Evolutionary conservation across 2,329 filamentous ascomycete genomes (phyloP).

Genomic region (Fusarium sp.): DNA sequence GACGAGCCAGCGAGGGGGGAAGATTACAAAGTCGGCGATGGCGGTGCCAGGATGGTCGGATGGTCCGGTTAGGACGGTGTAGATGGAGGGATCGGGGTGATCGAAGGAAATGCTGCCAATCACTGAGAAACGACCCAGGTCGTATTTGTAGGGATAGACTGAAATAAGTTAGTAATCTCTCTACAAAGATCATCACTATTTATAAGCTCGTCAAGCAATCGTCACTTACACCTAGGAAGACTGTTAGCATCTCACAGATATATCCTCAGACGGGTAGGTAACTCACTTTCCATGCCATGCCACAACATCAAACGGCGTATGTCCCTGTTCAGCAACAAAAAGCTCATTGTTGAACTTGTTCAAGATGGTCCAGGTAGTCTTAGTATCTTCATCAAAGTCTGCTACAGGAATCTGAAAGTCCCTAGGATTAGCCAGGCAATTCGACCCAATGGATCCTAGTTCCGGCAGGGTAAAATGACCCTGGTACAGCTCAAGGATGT

Average conservation of each 20-base stretch:
- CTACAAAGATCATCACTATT: background rate
- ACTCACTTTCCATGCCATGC: slow-evolving; percentile 86
- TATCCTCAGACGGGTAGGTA: accelerated
- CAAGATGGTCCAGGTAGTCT: slow-evolving; percentile 63
- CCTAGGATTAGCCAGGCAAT: slow-evolving; percentile 77
- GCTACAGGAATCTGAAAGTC: slow-evolving; percentile 83
- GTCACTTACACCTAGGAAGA: slow-evolving; percentile 30
- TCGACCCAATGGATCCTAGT: slow-evolving; percentile 79
- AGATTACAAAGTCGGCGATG: slow-evolving; percentile 79
- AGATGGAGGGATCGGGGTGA: slow-evolving; percentile 84
- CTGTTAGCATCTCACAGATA: background rate
- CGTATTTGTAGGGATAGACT: slow-evolving; percentile 80
- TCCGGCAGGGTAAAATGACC: slow-evolving; percentile 79
- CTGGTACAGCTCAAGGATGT: slow-evolving; percentile 80
- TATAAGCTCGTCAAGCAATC: background rate
- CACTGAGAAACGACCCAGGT: slow-evolving; percentile 80
- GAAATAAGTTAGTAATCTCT: background rate
- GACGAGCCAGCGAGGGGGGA: slow-evolving; percentile 79
- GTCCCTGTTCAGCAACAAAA: slow-evolving; percentile 69
- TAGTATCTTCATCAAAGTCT: slow-evolving; percentile 73
- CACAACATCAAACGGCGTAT: slow-evolving; percentile 84
- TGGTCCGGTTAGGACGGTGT: slow-evolving; percentile 76
- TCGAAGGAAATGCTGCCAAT: slow-evolving; percentile 75
- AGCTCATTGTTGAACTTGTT: slow-evolving; percentile 76
- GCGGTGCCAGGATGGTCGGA: slow-evolving; percentile 72